Percentiles rank a stretch among this genome's conserved stretches.
Evolutionary conservation across 176 grass and related monocot genomes (phyloP).

Genomic region (Oryza brachyantha): DNA sequence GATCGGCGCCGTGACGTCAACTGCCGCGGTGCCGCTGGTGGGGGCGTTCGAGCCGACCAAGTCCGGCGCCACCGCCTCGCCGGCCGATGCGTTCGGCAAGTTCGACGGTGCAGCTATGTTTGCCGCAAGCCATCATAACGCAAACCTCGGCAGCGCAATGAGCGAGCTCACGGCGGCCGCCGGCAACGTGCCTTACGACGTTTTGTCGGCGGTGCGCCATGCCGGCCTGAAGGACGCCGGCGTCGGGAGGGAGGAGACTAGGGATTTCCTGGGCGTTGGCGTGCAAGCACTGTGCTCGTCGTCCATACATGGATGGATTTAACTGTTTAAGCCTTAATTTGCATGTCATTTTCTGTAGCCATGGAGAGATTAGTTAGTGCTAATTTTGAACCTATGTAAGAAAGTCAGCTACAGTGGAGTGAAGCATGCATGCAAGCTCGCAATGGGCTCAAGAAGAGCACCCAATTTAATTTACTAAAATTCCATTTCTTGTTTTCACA

Average conservation of each 20-base stretch:
- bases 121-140: constrained; percentile 22
- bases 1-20: constrained; percentile 50
- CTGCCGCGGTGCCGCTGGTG: constrained; percentile 13
- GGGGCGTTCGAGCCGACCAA: constrained; percentile 37
- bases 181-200: constrained; percentile 45
- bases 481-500: constrained; percentile 23
- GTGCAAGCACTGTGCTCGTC: constrained; percentile 69
- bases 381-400: constrained; percentile 29
- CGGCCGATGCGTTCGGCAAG: constrained; percentile 40
- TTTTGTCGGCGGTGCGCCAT: constrained; percentile 39
- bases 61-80: neutral
- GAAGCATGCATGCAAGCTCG: constrained; percentile 12
- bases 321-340: constrained; percentile 13
- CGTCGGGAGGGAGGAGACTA: constrained; percentile 55
- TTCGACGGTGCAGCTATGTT: constrained; percentile 29
- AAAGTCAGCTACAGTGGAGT: neutral
- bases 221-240: constrained; percentile 38
- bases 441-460: neutral
- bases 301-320: constrained; percentile 70
- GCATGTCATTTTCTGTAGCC: constrained; percentile 1
- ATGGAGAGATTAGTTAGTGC: constrained; percentile 9
- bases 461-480: neutral
- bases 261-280: constrained; percentile 91
- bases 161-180: constrained; percentile 31
- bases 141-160: constrained; percentile 21